These are phyloP conservation scores for Trypanosoma brucei DNA, from an alignment of 208 protist genomes.

Conservation along the genomic window DNA sequence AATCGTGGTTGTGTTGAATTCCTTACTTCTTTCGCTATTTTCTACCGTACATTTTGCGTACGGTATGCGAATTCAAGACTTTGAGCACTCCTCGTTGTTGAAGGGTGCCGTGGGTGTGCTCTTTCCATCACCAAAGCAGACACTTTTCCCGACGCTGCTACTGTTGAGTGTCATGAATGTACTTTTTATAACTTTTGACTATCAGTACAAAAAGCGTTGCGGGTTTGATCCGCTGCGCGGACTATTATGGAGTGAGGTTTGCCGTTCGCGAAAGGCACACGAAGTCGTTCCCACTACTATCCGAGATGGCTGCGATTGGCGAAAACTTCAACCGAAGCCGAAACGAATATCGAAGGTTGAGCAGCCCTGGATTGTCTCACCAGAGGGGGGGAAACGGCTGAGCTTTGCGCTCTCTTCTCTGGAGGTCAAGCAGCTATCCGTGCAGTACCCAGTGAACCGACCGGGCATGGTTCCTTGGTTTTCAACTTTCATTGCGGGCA, in stretches of 20 bases:
- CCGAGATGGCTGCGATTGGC: conserved; percentile 13
- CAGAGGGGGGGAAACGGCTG: neutral
- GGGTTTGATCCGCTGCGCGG: conserved; percentile 65
- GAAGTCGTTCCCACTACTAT: neutral
- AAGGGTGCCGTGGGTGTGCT: conserved; percentile 1
- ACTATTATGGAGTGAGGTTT: conserved; percentile 62
- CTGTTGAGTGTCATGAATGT: conserved; percentile 34
- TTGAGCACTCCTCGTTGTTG: conserved; percentile 5
- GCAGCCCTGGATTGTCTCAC: neutral
- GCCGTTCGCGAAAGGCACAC: conserved; percentile 30
- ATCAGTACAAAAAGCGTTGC: conserved; percentile 57
- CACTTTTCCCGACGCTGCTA: conserved; percentile 25
- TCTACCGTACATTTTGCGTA: conserved; percentile 61
- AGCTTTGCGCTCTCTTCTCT: conserved; percentile 9
- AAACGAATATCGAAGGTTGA: neutral
- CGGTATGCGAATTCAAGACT: conserved; percentile 24
- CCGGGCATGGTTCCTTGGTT: conserved; percentile 83
- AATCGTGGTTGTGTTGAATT: conserved; percentile 51
- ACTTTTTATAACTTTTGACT: conserved; percentile 49
- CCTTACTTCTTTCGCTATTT: conserved; percentile 59
- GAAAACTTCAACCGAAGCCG: conserved; percentile 18
- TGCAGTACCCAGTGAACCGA: conserved; percentile 48
- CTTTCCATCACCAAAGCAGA: conserved; percentile 5
- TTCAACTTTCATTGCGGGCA: conserved; percentile 68
- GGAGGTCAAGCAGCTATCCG: conserved; percentile 24